A percentile compares a stretch with the other conserved stretches of the same genome.
phyloP scores from a whole-genome alignment of 345 rosid species.

The Moricandia arvensis region DNA sequence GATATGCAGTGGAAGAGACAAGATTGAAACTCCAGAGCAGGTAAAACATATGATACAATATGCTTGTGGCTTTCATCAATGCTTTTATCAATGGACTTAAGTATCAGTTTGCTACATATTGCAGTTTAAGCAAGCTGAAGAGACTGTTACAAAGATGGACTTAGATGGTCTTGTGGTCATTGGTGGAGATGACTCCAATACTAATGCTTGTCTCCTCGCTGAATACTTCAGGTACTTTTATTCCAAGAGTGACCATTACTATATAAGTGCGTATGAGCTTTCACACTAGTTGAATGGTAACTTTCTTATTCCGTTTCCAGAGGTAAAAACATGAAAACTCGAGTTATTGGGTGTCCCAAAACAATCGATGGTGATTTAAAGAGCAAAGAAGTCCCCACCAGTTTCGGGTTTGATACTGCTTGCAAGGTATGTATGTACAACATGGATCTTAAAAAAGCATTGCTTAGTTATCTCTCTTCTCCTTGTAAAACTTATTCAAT shows the following conservation, averaged over 20 bases:
- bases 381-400: conserved; percentile 88
- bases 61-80: too few relatives aligned
- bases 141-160: conserved; percentile 72
- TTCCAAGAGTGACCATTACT: neutral
- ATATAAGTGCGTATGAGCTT: neutral
- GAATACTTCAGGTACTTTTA: conserved; percentile 76
- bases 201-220: conserved; percentile 96
- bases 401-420: conserved; percentile 98
- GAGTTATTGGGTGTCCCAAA: conserved; percentile 93
- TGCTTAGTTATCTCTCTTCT: too few relatives aligned
- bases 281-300: neutral
- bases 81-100: neutral
- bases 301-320: conserved; percentile 36
- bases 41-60: conserved; percentile 30
- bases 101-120: conserved; percentile 13
- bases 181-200: conserved; percentile 99
- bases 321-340: conserved; percentile 73
- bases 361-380: conserved; percentile 98
- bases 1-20: conserved; percentile 99
- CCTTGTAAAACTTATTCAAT: too few relatives aligned
- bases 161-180: conserved; percentile 91
- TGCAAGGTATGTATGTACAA: too few relatives aligned
- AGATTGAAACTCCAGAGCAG: conserved; percentile 96
- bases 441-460: too few relatives aligned
- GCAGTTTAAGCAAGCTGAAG: conserved; percentile 95